phyloP scores from a whole-genome alignment of 2,329 filamentous ascomycete species.

The Lizonia empirigonia region DNA sequence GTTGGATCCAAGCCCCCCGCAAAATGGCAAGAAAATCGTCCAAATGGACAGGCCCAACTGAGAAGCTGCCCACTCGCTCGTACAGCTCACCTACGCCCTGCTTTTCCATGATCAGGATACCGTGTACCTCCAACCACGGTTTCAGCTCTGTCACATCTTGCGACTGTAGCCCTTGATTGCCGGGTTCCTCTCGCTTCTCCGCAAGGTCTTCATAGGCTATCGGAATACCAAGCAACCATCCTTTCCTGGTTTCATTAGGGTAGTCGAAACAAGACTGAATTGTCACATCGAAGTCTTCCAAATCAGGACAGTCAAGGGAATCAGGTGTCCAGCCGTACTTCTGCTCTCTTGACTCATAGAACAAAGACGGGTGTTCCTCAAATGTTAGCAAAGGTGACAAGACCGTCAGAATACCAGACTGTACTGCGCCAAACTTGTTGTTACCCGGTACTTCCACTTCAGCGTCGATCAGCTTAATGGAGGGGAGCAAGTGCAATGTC shows the following conservation, averaged over 20 bases:
- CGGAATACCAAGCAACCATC: neutral
- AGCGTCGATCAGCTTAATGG: neutral
- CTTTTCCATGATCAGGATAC: neutral
- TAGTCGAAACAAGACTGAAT: neutral
- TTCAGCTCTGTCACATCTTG: neutral
- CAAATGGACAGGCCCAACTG: neutral
- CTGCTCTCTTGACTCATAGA: neutral
- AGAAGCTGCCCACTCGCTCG: neutral
- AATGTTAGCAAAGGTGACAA: neutral
- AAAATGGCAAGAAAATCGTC: neutral
- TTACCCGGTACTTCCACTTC: neutral
- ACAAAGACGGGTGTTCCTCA: neutral
- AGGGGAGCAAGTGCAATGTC: neutral
- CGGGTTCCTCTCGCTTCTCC: neutral
- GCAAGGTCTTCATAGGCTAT: neutral
- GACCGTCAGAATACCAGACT: neutral
- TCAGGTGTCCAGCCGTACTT: neutral
- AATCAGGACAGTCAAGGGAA: neutral
- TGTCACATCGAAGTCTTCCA: neutral
- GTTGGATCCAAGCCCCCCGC: neutral
- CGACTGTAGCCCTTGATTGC: neutral
- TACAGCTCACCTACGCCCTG: neutral
- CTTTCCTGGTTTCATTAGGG: neutral
- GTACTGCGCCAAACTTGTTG: neutral
- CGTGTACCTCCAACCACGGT: neutral